phyloP scores from a whole-genome alignment of 2,329 filamentous ascomycete genomes.

The Arthrinium phaeospermum region DNA sequence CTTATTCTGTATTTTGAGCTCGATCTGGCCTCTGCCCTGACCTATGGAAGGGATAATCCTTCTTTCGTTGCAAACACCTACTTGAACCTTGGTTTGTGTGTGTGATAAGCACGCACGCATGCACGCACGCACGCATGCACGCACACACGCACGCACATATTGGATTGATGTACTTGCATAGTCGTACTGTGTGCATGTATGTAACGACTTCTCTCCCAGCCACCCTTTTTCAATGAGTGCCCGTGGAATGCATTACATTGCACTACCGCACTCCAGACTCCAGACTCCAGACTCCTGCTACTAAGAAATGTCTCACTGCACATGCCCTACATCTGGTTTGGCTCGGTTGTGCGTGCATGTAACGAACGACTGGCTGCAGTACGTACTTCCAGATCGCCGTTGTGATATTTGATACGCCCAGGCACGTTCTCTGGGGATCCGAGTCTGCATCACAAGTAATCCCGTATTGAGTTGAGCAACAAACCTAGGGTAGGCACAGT shows the following conservation, averaged over 20 bases:
- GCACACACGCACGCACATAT: neutral
- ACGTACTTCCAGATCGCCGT: neutral
- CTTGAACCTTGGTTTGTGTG: neutral
- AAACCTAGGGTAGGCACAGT: slow-evolving; percentile 13
- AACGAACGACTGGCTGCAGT: neutral
- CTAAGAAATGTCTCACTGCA: neutral
- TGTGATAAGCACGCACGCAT: neutral
- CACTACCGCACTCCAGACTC: slow-evolving; percentile 14
- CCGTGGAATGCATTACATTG: slow-evolving; percentile 6
- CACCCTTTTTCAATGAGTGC: slow-evolving; percentile 11
- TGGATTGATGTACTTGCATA: neutral
- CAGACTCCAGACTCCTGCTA: slow-evolving; percentile 1
- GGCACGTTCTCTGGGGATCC: neutral
- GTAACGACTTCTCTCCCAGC: slow-evolving; percentile 1
- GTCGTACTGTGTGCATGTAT: slow-evolving; percentile 7
- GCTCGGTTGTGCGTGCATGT: neutral
- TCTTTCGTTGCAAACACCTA: neutral
- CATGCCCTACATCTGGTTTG: neutral
- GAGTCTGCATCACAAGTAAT: slow-evolving; percentile 10
- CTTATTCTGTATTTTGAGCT: neutral
- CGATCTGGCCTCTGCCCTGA: neutral
- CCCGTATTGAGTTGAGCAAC: slow-evolving; percentile 7
- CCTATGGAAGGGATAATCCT: neutral
- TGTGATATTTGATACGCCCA: neutral
- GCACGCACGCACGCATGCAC: too few species aligned